Percentiles rank a stretch among this genome's conserved stretches.
phyloP scores from a whole-genome alignment of 441 rosid genomes.

The Aleurites moluccanus region DNA sequence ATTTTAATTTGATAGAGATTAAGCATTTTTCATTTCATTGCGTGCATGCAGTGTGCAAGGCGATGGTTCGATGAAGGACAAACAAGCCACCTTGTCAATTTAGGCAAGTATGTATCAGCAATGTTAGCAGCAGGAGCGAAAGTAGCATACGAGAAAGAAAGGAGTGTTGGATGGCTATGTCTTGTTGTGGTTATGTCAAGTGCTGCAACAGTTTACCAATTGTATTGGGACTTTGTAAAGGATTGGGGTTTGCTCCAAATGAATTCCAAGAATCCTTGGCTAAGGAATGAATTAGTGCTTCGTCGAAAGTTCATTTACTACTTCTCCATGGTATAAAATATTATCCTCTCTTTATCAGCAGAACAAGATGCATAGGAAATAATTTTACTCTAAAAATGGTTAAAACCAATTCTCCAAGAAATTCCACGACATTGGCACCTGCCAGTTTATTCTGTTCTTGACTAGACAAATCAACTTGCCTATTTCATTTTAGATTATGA shows the following conservation, averaged over 20 bases:
- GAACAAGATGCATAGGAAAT: conserved; percentile 7
- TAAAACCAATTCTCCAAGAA: background rate
- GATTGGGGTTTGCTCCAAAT: conserved; percentile 98
- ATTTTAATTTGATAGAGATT: background rate
- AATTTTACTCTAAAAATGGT: no score
- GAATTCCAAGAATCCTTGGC: conserved; percentile 94
- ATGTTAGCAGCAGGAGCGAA: conserved; percentile 98
- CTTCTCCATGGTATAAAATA: conserved; percentile 77
- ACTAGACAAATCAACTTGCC: conserved; percentile 22
- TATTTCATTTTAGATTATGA: conserved; percentile 13
- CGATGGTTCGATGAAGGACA: conserved; percentile 97
- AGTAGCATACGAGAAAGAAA: conserved; percentile 87
- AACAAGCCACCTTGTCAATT: conserved; percentile 74
- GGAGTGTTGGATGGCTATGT: conserved; percentile 67
- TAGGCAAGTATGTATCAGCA: conserved; percentile 97
- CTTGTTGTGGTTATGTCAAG: conserved; percentile 82
- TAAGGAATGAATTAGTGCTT: conserved; percentile 90
- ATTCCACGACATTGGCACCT: background rate
- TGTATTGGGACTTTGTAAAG: conserved; percentile 98
- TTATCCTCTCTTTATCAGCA: background rate
- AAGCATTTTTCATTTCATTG: background rate
- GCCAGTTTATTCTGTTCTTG: conserved; percentile 16
- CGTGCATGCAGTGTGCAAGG: conserved; percentile 78
- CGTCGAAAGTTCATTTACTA: conserved; percentile 86
- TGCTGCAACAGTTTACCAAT: conserved; percentile 86